A percentile compares a stretch with the other conserved stretches of the same genome.
phyloP scores from a whole-genome alignment of 352 stramenopile species.

The Phytopythium chamaehyphon region DNA sequence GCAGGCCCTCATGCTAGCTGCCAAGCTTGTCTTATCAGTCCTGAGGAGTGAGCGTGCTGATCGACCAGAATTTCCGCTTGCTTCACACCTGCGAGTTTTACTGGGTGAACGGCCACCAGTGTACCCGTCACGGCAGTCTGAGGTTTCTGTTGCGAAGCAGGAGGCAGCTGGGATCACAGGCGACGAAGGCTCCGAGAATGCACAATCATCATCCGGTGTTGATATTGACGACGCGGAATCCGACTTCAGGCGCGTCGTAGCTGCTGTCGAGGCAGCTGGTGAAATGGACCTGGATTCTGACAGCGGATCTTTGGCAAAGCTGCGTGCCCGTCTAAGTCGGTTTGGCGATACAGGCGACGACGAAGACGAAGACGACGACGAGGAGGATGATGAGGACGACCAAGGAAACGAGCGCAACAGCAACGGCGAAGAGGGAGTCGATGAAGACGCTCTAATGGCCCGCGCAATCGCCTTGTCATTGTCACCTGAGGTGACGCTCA shows the following conservation, averaged over 20 bases:
- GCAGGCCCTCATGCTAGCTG: conserved; percentile 67
- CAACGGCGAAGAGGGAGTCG: conserved; percentile 61
- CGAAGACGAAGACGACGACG: conserved; percentile 49
- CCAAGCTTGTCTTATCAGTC: conserved; percentile 63
- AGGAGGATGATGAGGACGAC: conserved; percentile 53
- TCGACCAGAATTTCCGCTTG: conserved; percentile 38
- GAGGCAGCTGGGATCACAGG: conserved; percentile 16
- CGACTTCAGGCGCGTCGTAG: conserved; percentile 25
- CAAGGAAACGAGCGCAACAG: conserved; percentile 39
- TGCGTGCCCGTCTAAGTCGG: conserved; percentile 58
- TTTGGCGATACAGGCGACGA: conserved; percentile 56
- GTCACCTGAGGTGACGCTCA: conserved; percentile 71
- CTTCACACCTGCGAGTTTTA: conserved; percentile 69
- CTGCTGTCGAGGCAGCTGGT: conserved; percentile 19
- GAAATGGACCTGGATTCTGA: conserved; percentile 76
- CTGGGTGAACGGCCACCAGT: conserved; percentile 62
- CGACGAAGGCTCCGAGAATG: conserved; percentile 4
- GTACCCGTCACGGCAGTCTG: conserved; percentile 20
- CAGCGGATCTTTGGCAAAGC: conserved; percentile 49
- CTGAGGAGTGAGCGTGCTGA: conserved; percentile 15
- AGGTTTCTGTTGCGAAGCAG: conserved; percentile 17
- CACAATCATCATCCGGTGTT: conserved; percentile 1
- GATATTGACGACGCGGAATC: conserved; percentile 24
- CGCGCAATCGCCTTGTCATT: conserved; percentile 84
- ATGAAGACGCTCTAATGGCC: conserved; percentile 88